Conservation (phyloP, 164 flowering plant genomes). For the Taxillus chinensis region DNA sequence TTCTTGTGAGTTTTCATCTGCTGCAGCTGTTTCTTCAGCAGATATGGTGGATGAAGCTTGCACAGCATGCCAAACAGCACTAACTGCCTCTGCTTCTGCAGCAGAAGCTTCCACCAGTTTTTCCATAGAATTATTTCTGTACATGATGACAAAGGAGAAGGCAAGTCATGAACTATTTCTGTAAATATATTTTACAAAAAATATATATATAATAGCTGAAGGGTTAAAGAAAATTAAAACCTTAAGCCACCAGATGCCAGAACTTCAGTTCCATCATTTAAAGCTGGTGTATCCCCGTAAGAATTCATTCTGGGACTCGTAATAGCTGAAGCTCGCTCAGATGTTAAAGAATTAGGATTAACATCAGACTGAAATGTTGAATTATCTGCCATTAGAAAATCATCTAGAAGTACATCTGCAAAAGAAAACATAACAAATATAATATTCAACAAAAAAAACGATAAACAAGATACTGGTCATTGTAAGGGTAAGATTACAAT, state of each 20-base stretch:
- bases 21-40: slow-evolving; percentile 44
- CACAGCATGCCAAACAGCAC: slow-evolving; percentile 87
- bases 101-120: slow-evolving; percentile 82
- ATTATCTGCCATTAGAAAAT: slow-evolving; percentile 84
- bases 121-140: slow-evolving; percentile 57
- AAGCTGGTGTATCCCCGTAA: slow-evolving; percentile 14
- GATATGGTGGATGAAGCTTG: slow-evolving; percentile 53
- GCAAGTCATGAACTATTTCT: neutral
- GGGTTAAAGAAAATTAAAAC: slow-evolving; percentile 23
- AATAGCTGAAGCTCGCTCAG: slow-evolving; percentile 44
- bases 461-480: neutral
- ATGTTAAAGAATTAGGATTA: slow-evolving; percentile 30
- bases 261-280: slow-evolving; percentile 24
- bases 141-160: slow-evolving; percentile 32
- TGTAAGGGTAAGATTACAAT: no score
- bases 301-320: slow-evolving; percentile 30
- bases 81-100: slow-evolving; percentile 95
- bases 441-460: slow-evolving; percentile 1
- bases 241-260: slow-evolving; percentile 36
- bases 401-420: slow-evolving; percentile 84
- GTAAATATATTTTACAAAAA: neutral
- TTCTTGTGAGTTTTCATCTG: slow-evolving; percentile 45
- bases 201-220: neutral
- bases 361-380: slow-evolving; percentile 61
- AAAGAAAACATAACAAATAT: slow-evolving; percentile 1